phyloP scores from a whole-genome alignment of 2,329 filamentous ascomycete genomes.

The Hymenoscyphus scutula region DNA sequence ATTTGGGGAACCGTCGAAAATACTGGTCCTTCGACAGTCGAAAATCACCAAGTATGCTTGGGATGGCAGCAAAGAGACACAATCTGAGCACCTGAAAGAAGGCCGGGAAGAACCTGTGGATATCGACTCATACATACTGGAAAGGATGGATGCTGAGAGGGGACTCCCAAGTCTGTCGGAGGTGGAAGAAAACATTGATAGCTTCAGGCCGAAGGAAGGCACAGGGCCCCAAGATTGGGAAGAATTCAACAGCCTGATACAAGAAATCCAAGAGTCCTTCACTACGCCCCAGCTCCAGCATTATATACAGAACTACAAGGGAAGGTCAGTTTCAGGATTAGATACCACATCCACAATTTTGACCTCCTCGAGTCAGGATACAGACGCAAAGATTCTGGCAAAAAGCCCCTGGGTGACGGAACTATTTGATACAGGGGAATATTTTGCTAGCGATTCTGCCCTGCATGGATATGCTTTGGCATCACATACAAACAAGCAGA shows the following conservation, averaged over 20 bases:
- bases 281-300: slow-evolving; percentile 31
- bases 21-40: slow-evolving; percentile 36
- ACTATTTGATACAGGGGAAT: slow-evolving; percentile 23
- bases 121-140: slow-evolving; percentile 34
- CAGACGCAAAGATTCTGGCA: slow-evolving; percentile 18
- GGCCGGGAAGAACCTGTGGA: not conserved
- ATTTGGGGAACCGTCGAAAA: slow-evolving; percentile 30
- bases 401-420: slow-evolving; percentile 34
- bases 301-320: slow-evolving; percentile 27
- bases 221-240: slow-evolving; percentile 25
- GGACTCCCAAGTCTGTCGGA: slow-evolving; percentile 31
- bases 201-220: slow-evolving; percentile 26
- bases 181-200: slow-evolving; percentile 33
- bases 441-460: slow-evolving; percentile 25
- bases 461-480: slow-evolving; percentile 30
- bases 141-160: slow-evolving; percentile 30
- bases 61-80: not conserved
- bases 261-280: slow-evolving; percentile 31
- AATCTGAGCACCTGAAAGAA: not conserved
- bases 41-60: slow-evolving; percentile 20
- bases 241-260: slow-evolving; percentile 32
- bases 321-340: slow-evolving; percentile 6
- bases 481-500: slow-evolving; percentile 34
- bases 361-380: not conserved
- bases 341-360: not conserved